Evolutionary conservation across 2,329 filamentous ascomycete species (phyloP), one percentile per base, ranked within the genome.

Genomic region (Phoma herbarum): DNA sequence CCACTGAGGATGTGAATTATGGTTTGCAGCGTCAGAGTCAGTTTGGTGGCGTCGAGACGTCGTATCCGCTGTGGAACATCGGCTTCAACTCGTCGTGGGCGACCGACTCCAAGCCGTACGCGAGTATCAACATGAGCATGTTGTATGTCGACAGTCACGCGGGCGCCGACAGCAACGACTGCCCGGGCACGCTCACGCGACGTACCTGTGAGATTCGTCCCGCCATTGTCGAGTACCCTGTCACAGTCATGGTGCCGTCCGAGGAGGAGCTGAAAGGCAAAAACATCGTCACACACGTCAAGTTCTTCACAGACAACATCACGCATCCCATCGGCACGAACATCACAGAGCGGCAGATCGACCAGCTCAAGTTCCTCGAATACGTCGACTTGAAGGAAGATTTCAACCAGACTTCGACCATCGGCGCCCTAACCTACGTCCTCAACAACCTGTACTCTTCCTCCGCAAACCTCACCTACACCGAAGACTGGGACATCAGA

Each of bases 201-300:
- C 61, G 68, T 2, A 56, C 57, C 1, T 70, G 68, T 39, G 51
- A 64, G 22, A 64, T 70, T 5, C 58, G 52, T 5, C 66, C 68
- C 0, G 66, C 68, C 4, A 14, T 69, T 6, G 61, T 70, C 9
- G 43, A 63, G 28, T 70, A 70, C 20, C 68, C 68, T 0, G 52
- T 70, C n/a, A 64, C 59, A 1, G 62, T 69, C 33, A 70, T 69
- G 66, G 60, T 52, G 12, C 68, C 68, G 10, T 69, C 66, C 4
- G 31, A 69, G 44, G 64, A 70, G 49, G 67, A 70, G 31, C 46
- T 70, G 0, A 16, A 47, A 0, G 67, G 66, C 2, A 43, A 18
- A 2, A 70, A 70, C 18, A 70, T 70, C 16, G 67, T 70, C 16
- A 65, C 61, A 0, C 66, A 70, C 33, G 41, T 69, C 43, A 69